These are phyloP conservation scores for Paecilomyces formosus DNA, from an alignment of 2,329 filamentous ascomycete genomes.

Conservation along the genomic window DNA sequence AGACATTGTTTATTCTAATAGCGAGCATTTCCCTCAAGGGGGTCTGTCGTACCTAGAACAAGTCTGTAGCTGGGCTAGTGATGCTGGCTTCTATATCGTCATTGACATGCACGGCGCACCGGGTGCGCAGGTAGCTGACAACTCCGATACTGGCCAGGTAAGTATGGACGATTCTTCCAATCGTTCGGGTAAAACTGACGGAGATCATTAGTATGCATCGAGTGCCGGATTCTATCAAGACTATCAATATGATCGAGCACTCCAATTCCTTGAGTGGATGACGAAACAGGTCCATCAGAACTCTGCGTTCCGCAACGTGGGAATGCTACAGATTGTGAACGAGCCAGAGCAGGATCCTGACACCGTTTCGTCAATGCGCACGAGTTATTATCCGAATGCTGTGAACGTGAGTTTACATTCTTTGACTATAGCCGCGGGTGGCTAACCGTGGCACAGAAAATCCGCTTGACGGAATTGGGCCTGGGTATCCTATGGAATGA, in stretches of 20 bases:
- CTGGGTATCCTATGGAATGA: conserved; percentile 37
- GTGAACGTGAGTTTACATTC: conserved; percentile 21
- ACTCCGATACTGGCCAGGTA: conserved; percentile 43
- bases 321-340: conserved; percentile 53
- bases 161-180: not conserved
- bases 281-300: conserved; percentile 45
- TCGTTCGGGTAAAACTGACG: not conserved
- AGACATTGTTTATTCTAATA: conserved; percentile 38
- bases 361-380: conserved; percentile 27
- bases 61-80: conserved; percentile 42
- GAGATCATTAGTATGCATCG: conserved; percentile 20
- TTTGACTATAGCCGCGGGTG: not conserved
- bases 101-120: conserved; percentile 48
- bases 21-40: conserved; percentile 46
- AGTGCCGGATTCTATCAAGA: conserved; percentile 49
- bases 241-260: conserved; percentile 50
- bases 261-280: conserved; percentile 51
- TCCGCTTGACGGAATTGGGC: conserved; percentile 42
- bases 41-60: conserved; percentile 41
- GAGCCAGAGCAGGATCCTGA: conserved; percentile 43
- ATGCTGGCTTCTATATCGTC: conserved; percentile 47
- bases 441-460: conserved; percentile 20
- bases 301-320: conserved; percentile 46
- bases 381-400: conserved; percentile 44
- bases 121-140: conserved; percentile 39